phyloP scores from a whole-genome alignment of 345 rosid species.

The Corymbia maculata region DNA sequence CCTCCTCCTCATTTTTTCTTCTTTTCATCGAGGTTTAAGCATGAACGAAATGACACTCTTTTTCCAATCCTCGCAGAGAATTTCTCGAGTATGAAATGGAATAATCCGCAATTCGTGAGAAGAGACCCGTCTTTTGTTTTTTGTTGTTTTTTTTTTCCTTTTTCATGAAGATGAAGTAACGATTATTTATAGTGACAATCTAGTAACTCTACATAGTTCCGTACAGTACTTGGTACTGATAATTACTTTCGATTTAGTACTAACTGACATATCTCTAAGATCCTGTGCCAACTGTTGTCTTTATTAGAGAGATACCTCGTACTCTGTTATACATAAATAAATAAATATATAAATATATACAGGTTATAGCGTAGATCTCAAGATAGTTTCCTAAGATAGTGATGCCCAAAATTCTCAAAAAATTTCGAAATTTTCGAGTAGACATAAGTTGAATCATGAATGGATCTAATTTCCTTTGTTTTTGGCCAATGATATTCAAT shows the following conservation, averaged over 20 bases:
- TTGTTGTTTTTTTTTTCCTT: too few relatives aligned
- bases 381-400: neutral
- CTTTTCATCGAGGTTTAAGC: neutral
- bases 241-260: accelerated
- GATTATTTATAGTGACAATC: neutral
- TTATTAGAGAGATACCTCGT: neutral
- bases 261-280: neutral
- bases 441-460: neutral
- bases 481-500: neutral
- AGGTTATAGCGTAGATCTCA: neutral
- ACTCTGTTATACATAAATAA: neutral
- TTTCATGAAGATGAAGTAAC: accelerated
- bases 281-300: neutral
- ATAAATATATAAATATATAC: neutral
- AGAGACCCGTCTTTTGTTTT: neutral
- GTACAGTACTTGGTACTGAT: neutral
- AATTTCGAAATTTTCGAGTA: too few relatives aligned
- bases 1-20: neutral
- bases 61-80: neutral
- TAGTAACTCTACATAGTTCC: neutral
- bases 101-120: neutral
- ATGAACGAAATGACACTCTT: neutral
- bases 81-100: neutral
- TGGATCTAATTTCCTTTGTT: neutral
- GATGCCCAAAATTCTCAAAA: neutral